Evolutionary conservation across 164 flowering plant species (phyloP).

Genomic region (Kalanchoe fedtschenkoi): DNA sequence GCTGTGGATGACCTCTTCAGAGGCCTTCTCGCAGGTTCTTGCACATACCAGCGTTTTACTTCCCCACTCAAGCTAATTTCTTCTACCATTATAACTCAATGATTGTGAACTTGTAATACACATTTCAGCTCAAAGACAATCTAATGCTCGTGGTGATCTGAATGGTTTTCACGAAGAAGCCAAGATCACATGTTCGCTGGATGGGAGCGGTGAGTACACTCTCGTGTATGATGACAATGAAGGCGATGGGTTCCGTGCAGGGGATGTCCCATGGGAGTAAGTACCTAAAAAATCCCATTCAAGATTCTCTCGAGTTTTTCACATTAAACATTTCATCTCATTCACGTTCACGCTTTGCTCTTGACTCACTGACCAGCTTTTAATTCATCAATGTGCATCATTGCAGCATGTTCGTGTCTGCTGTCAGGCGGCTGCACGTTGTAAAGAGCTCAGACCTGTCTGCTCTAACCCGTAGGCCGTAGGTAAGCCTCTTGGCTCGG

Average conservation of each 20-base stretch:
- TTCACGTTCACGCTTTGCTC: neutral
- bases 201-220: slow-evolving; percentile 88
- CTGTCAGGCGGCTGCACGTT: slow-evolving; percentile 66
- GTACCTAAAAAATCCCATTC: too few relatives aligned
- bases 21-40: slow-evolving; percentile 80
- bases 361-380: too few relatives aligned
- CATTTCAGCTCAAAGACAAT: too few relatives aligned
- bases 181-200: slow-evolving; percentile 61
- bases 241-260: slow-evolving; percentile 91
- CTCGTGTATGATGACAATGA: slow-evolving; percentile 86
- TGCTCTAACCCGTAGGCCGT: too few relatives aligned
- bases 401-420: slow-evolving; percentile 62
- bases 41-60: too few relatives aligned
- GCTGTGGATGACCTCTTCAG: slow-evolving; percentile 89
- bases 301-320: slow-evolving; percentile 15
- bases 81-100: neutral
- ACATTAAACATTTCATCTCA: neutral
- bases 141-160: too few relatives aligned
- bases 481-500: too few relatives aligned
- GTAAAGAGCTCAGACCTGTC: slow-evolving; percentile 65
- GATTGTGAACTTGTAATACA: too few relatives aligned
- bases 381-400: neutral
- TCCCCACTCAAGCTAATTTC: too few relatives aligned
- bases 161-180: too few relatives aligned
- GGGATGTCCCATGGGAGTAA: slow-evolving; percentile 96